These are phyloP conservation scores for Candida buenavistaensis DNA, from an alignment of 1,139 yeast species.

Conservation along the genomic window DNA sequence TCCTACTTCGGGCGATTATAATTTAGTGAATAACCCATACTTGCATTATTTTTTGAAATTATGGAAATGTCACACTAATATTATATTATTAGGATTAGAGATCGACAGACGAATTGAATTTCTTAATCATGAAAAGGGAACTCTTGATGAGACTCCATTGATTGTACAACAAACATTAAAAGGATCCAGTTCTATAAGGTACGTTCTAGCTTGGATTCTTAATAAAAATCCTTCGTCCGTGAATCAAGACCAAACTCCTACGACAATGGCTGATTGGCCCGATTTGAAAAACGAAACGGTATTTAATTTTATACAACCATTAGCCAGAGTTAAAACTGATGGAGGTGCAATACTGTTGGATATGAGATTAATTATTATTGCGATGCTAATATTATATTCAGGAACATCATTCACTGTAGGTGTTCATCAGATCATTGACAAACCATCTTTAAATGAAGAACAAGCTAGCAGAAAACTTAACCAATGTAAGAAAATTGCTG, in stretches of 20 bases:
- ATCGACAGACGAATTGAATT: slow-evolving; percentile 63
- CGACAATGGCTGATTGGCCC: slow-evolving; percentile 36
- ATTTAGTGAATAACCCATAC: slow-evolving; percentile 59
- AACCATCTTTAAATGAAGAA: slow-evolving; percentile 15
- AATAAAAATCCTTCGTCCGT: slow-evolving; percentile 42
- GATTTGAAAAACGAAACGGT: slow-evolving; percentile 59
- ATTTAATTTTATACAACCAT: slow-evolving; percentile 58
- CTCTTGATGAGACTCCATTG: slow-evolving; percentile 44
- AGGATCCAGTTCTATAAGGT: slow-evolving; percentile 64
- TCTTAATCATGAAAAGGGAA: slow-evolving; percentile 30
- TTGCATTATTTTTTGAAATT: slow-evolving; percentile 52
- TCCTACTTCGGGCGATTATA: slow-evolving; percentile 29
- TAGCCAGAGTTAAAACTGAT: slow-evolving; percentile 53
- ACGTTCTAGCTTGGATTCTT: slow-evolving; percentile 58
- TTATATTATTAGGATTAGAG: slow-evolving; percentile 57
- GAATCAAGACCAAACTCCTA: slow-evolving; percentile 18
- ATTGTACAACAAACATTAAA: slow-evolving; percentile 53
- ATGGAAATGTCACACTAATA: slow-evolving; percentile 66
- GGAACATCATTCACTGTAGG: slow-evolving; percentile 24
- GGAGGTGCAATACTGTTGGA: slow-evolving; percentile 61
- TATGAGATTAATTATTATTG: slow-evolving; percentile 40
- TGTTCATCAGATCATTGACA: slow-evolving; percentile 13
- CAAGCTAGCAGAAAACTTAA: slow-evolving; percentile 22
- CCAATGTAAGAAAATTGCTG: slow-evolving; percentile 29
- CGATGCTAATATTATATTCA: slow-evolving; percentile 26